Evolutionary conservation across 352 stramenopile species (phyloP), one percentile per base, ranked within the genome.

Genomic region (Globisporangium radiosum): DNA sequence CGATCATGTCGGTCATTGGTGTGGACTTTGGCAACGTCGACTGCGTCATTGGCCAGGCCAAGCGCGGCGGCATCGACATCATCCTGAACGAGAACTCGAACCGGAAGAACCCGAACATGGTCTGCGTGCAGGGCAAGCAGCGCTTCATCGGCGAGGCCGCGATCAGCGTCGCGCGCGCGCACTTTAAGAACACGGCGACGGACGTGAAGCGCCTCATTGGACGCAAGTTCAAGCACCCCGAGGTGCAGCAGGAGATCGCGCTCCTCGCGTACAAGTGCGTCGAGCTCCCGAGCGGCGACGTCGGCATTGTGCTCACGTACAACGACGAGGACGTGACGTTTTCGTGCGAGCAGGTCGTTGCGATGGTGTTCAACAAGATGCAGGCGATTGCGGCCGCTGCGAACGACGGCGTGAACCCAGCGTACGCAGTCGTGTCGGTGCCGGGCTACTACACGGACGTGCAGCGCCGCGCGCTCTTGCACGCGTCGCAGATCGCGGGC

Each of bases 41-140:
- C 71, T 97, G 91, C 73, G 87, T 98, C 45, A 98, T 99, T 60
- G 95, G 91, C 52, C 92, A 98, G 68, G 96, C 95, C 57, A 97
- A 97, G 66, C 87, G 96, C 65, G 96, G 96, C 69, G 97, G 96
- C 68, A 97, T 99, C 58, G 96, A 99, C 80, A 98, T 99, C 54
- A 97, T 99, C 84, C 81, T 99, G 40, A 99, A 99, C 87, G 97
- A 99, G 69, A 98, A 97, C 75, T 99, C 94, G 53, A 98, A 99
- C 76, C 85, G 97, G 72, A 96, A 98, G 72, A 99, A 99, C 75
- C 94, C 96, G 79, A 93, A 89, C 69, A 81, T 94, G 68, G 87
- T 94, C 47, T 94, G 81, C 68, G 76, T 94, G 45, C 73, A 90
- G 75, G 85, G 80, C 70, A 96, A 94, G 70, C 85, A 98, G 79